Evolutionary conservation across 2,329 filamentous ascomycete species (phyloP).

Genomic region (Aspergillus fructus): DNA sequence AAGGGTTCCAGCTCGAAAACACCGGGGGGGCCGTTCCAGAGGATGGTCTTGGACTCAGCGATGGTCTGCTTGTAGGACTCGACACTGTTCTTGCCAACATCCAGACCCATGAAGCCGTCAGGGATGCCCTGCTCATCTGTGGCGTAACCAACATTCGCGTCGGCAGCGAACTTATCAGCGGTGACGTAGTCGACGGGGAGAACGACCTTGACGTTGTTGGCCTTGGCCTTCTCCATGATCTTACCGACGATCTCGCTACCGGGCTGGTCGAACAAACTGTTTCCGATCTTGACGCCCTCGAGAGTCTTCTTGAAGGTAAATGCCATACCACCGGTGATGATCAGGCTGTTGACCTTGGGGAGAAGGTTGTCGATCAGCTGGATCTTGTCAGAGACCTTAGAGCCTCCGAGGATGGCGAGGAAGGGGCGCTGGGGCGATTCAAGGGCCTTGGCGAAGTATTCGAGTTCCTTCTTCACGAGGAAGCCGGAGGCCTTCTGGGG

Average conservation of each 20-base stretch:
- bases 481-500: slow-evolving; percentile 97
- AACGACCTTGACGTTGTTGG: slow-evolving; percentile 92
- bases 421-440: slow-evolving; percentile 92
- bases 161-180: slow-evolving; percentile 87
- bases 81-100: slow-evolving; percentile 86
- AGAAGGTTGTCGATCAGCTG: slow-evolving; percentile 98
- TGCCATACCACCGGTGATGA: slow-evolving; percentile 97
- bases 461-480: slow-evolving; percentile 99
- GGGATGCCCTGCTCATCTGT: slow-evolving; percentile 88
- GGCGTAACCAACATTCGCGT: slow-evolving; percentile 77
- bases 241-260: slow-evolving; percentile 87
- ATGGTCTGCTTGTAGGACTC: slow-evolving; percentile 88
- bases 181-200: slow-evolving; percentile 94
- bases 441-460: slow-evolving; percentile 97
- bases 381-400: slow-evolving; percentile 99
- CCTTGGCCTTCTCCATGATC: slow-evolving; percentile 93
- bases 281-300: slow-evolving; percentile 82
- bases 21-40: slow-evolving; percentile 97
- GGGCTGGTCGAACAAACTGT: slow-evolving; percentile 88
- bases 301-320: slow-evolving; percentile 99
- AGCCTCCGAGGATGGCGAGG: slow-evolving; percentile 95
- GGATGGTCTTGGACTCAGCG: slow-evolving; percentile 85
- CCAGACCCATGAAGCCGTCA: slow-evolving; percentile 97
- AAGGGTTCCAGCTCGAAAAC: slow-evolving; percentile 98
- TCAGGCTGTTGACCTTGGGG: slow-evolving; percentile 93